Base-by-base conservation (phyloP, 2,329 filamentous ascomycete species). In the Aspergillus tamarii region DNA sequence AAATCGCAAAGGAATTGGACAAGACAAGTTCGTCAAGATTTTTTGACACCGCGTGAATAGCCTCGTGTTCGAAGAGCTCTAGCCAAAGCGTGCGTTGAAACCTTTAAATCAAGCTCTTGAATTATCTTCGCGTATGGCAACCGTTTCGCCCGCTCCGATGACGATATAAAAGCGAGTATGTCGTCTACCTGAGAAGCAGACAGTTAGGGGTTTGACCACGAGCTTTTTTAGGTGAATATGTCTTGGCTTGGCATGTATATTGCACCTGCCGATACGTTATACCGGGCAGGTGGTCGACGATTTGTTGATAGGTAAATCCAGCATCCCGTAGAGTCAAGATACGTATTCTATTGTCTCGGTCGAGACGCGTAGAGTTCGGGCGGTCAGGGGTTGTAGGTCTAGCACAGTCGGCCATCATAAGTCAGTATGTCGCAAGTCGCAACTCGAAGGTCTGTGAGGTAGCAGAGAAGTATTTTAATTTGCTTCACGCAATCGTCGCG, bases 341-440 rank as follows among this genome's bases (percentile, higher is more conserved):
- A 21, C 57, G 60, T 30, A 69, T 60, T 69, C 83, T 59, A 82
- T 84, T 26, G 81, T 84, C 19, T 12, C 60, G 55, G 19, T 46
- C n/a, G 41, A 68, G 60, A 30, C 62, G 60, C 52, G 32, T 41
- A 54, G 64, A 64, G 28, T 64, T 58, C n/a, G 58, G 56, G 9
- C 43, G 48, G 2, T 52, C 26, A 7, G 48, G 48, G n/a, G 26
- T 52, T 8, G 21, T 19, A 30, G 48, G 48, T 30, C 43, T 5
- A 41, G 39, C 39, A 12, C n/a, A 46, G 11, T 52, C 48, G 6
- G 7, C 19, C 48, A 52, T 52, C 3, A 19, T 41, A 19, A 41
- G 7, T 41, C 8, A 41, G 8, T 41, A 16, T 0, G 16, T n/a
- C 39, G 19, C 19, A 41, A 9, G 8, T 28, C 28, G 9, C n/a